Conservation (phyloP, 2,329 filamentous ascomycete species). For the Epichloe typhina region DNA sequence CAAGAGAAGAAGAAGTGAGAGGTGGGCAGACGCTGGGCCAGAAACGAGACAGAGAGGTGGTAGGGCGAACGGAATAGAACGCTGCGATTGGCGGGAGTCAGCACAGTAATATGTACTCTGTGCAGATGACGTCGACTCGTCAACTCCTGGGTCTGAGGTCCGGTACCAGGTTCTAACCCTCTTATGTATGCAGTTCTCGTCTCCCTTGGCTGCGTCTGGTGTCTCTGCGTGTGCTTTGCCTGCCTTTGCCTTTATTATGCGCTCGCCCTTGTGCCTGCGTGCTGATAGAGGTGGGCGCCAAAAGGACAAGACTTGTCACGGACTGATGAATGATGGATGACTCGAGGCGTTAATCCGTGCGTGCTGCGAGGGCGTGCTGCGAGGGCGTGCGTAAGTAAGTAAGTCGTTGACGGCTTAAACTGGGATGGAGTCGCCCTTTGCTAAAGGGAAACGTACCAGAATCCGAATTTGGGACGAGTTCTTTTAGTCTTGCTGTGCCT, state of each 20-base stretch:
- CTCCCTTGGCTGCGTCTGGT: too few relatives aligned
- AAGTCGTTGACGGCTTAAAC: not conserved
- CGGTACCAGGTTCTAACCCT: not conserved
- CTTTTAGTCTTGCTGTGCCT: not conserved
- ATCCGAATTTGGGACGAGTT: not conserved
- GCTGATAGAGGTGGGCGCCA: not conserved
- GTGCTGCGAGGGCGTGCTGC: not conserved
- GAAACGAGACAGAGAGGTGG: not conserved
- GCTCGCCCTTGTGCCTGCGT: not conserved
- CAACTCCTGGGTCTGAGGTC: not conserved
- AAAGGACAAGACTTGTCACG: not conserved
- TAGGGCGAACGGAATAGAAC: not conserved
- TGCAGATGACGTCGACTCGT: not conserved
- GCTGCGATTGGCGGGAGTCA: conserved; percentile 3
- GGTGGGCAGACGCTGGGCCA: not conserved
- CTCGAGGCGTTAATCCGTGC: not conserved
- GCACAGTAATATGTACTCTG: not conserved
- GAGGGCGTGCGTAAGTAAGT: not conserved
- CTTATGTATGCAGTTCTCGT: too few relatives aligned
- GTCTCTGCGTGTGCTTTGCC: too few relatives aligned
- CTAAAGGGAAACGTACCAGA: not conserved
- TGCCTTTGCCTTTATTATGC: too few relatives aligned
- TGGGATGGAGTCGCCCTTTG: not conserved
- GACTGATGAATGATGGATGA: not conserved
- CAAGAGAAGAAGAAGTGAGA: not conserved